Percentiles rank a stretch among this genome's conserved stretches.
These are phyloP conservation scores for Trichomonas gallinae DNA, from an alignment of 208 protist species.

Conservation along the genomic window DNA sequence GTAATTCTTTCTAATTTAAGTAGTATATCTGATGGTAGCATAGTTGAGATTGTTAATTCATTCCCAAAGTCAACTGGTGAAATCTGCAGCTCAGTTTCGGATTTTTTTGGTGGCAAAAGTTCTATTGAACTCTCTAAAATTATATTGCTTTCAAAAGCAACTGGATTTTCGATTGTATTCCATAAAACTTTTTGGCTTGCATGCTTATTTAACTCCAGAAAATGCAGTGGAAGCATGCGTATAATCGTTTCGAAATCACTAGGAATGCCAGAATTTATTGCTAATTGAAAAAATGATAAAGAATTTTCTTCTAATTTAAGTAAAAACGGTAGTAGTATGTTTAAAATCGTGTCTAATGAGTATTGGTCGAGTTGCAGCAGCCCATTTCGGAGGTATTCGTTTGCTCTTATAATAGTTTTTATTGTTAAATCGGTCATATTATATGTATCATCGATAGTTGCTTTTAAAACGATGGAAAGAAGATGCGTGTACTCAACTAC, in stretches of 20 bases:
- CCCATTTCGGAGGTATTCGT: neutral
- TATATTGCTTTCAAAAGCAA: neutral
- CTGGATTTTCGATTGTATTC: neutral
- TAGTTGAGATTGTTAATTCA: neutral
- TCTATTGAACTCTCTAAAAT: neutral
- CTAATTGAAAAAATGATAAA: neutral
- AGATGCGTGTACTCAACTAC: neutral
- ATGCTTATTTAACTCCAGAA: neutral
- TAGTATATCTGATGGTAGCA: neutral
- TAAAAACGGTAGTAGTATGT: neutral
- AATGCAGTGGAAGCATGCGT: neutral
- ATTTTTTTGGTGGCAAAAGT: neutral
- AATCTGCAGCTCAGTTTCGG: neutral
- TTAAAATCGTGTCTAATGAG: neutral
- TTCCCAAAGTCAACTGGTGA: neutral
- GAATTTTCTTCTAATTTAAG: neutral
- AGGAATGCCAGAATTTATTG: neutral
- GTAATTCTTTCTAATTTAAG: neutral
- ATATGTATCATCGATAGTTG: neutral
- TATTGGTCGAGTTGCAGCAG: neutral
- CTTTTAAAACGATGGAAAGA: neutral
- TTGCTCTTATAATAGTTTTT: neutral
- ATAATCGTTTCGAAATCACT: neutral
- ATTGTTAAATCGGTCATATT: neutral
- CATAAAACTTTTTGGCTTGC: neutral